Evolutionary conservation across 2,329 filamentous ascomycete genomes (phyloP), one percentile per base, ranked within the genome.

Genomic region (Alternaria infectoria): DNA sequence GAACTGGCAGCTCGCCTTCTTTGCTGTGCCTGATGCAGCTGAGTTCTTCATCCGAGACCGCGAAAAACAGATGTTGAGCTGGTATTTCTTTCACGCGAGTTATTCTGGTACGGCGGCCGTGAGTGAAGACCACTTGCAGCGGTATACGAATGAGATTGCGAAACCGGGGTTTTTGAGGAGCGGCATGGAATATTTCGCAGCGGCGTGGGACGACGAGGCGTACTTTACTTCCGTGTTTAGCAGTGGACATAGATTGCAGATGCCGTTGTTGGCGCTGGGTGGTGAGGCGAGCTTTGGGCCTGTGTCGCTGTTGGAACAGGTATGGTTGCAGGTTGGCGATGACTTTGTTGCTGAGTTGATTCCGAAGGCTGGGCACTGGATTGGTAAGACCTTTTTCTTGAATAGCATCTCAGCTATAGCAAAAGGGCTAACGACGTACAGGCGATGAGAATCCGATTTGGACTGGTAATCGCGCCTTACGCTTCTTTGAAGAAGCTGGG

Each of bases 11-110:
- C 65, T 73, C 2, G 81, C 82, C 0, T 83, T 85, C 70, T 85
- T 86, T 69, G 75, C 78, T 25, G 79, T 85, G 9, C 77, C 83
- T 0, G 84, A 85, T 23, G 73, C 82, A 3, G 83, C 84, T 0
- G 78, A 83, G 57, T 85, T 81, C 59, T 80, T 85, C 59, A 82
- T 85, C 61, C 68, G 68, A 0, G 82, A 80, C 0, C 75, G 77
- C 1, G 83, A 84, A 66, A 80, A 73, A 61, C 72, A 83, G 61
- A 80, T 84, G 64, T 68, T 84, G 1, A 66, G 77, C 15, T 84
- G 83, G 83, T 85, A 84, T 54, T 84, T 84, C 59, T 84, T 74
- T 60, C 83, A 85, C 32, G 74, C 74, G 0, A 80, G 76, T 17
- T 85, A 84, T 64, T 79, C 80, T 0, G 82, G 83, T 0, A 69